Evolutionary conservation across 805 yeast species (phyloP).

Genomic region (Torulaspora maleeae): DNA sequence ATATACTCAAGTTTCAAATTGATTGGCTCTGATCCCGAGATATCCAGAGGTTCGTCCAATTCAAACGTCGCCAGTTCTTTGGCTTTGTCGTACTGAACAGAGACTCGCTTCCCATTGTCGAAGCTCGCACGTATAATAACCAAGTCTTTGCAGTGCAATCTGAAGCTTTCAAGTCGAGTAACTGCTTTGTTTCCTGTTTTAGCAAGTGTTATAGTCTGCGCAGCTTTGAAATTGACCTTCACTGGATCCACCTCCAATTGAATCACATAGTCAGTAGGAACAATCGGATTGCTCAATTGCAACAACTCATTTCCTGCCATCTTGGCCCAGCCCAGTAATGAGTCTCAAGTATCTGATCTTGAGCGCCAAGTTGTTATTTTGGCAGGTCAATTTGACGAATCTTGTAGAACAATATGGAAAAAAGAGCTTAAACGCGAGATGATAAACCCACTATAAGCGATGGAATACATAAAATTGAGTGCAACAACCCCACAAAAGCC

Average conservation of each 20-base stretch:
- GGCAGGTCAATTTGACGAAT: not conserved
- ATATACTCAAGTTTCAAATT: conserved; percentile 38
- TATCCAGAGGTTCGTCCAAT: conserved; percentile 3
- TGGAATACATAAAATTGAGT: not conserved
- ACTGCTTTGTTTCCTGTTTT: not conserved
- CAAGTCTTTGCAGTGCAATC: conserved; percentile 32
- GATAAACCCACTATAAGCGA: not conserved
- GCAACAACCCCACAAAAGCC: not conserved
- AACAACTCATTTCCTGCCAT: conserved; percentile 5
- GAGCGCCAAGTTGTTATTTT: not conserved
- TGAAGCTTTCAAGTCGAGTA: conserved; percentile 10
- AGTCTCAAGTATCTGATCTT: not conserved
- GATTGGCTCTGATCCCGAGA: not conserved
- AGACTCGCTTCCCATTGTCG: conserved; percentile 22
- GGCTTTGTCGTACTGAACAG: conserved; percentile 22
- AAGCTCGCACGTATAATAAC: conserved; percentile 39
- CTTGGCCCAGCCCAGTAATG: not conserved
- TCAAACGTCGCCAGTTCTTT: conserved; percentile 12
- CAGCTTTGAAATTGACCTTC: conserved; percentile 46
- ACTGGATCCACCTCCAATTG: conserved; percentile 39
- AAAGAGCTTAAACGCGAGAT: not conserved
- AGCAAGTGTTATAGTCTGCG: conserved; percentile 12
- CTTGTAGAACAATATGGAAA: conserved; percentile 4
- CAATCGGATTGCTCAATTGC: conserved; percentile 23
- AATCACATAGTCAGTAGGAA: conserved; percentile 38